These are phyloP conservation scores for Penicillium sp. DNA, from an alignment of 2,329 filamentous ascomycete species.

Conservation along the genomic window DNA sequence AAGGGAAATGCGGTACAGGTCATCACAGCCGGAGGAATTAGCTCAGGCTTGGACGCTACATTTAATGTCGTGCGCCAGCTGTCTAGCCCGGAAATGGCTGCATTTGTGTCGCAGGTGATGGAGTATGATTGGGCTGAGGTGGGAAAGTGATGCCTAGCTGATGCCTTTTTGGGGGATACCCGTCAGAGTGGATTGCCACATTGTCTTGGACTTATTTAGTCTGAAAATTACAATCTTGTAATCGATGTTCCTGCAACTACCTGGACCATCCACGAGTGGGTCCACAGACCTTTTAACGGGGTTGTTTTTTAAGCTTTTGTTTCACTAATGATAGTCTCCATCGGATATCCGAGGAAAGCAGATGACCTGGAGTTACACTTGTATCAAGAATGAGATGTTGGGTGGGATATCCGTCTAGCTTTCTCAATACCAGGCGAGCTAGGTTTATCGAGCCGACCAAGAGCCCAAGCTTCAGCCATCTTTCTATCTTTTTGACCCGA, in stretches of 20 bases:
- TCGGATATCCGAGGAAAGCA: too few species aligned
- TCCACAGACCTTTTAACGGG: too few species aligned
- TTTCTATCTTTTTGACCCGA: background rate
- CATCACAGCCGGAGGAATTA: conserved; percentile 78
- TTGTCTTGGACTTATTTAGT: background rate
- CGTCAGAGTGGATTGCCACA: background rate
- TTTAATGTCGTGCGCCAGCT: conserved; percentile 84
- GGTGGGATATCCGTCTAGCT: background rate
- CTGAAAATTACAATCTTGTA: background rate
- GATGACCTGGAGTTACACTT: conserved; percentile 2
- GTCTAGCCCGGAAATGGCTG: conserved; percentile 75
- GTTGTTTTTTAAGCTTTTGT: too few species aligned
- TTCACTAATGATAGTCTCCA: too few species aligned
- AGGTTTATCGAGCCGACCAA: conserved; percentile 8
- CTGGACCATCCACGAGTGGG: too few species aligned
- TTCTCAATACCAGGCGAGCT: conserved; percentile 1
- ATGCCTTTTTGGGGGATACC: background rate
- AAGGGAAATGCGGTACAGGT: conserved; percentile 64
- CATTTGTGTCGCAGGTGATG: conserved; percentile 74
- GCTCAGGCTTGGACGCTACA: conserved; percentile 79
- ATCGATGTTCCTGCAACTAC: background rate
- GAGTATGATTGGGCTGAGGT: conserved; percentile 74
- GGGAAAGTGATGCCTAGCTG: conserved; percentile 9
- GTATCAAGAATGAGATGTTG: background rate
- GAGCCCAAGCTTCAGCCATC: background rate